Percentiles rank a stretch among this genome's conserved stretches.
phyloP scores from a whole-genome alignment of 257 asterid genomes.

The Penstemon newberryi region DNA sequence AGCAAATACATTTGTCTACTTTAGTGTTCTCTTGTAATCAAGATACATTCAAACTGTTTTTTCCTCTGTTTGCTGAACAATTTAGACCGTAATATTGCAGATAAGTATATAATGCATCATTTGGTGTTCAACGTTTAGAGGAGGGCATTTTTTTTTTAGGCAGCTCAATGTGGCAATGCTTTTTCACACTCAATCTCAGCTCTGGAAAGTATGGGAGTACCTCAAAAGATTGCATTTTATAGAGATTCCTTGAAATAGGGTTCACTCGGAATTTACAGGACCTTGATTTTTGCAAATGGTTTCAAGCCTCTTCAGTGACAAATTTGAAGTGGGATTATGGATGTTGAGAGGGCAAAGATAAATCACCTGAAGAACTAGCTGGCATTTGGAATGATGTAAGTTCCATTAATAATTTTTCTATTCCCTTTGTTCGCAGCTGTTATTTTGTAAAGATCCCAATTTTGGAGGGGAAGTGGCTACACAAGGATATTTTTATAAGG shows the following conservation, averaged over 20 bases:
- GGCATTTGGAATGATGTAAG: slow-evolving; percentile 92
- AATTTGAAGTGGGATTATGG: slow-evolving; percentile 68
- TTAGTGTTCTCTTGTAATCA: neutral
- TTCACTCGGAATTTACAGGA: slow-evolving; percentile 51
- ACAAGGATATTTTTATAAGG: slow-evolving; percentile 91
- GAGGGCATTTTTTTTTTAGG: slow-evolving; percentile 36
- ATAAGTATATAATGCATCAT: slow-evolving; percentile 39
- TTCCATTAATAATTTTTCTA: slow-evolving; percentile 13
- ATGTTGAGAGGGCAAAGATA: slow-evolving; percentile 71
- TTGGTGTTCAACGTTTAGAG: slow-evolving; percentile 39
- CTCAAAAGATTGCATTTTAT: slow-evolving; percentile 36
- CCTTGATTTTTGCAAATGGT: slow-evolving; percentile 72
- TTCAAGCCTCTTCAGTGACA: slow-evolving; percentile 71
- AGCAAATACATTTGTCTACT: neutral
- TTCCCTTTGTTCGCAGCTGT: slow-evolving; percentile 53
- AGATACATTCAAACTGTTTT: neutral
- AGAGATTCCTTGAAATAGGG: slow-evolving; percentile 45
- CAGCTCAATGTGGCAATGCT: slow-evolving; percentile 29
- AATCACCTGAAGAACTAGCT: slow-evolving; percentile 73
- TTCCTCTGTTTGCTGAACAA: slow-evolving; percentile 23
- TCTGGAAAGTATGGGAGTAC: slow-evolving; percentile 35
- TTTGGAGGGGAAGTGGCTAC: slow-evolving; percentile 94
- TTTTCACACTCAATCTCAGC: slow-evolving; percentile 30
- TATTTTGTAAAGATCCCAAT: slow-evolving; percentile 76
- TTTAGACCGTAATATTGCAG: slow-evolving; percentile 37